Evolutionary conservation across 2,329 filamentous ascomycete species (phyloP), one percentile per base, ranked within the genome.

Genomic region (Ceratocystis cacaofunesta): DNA sequence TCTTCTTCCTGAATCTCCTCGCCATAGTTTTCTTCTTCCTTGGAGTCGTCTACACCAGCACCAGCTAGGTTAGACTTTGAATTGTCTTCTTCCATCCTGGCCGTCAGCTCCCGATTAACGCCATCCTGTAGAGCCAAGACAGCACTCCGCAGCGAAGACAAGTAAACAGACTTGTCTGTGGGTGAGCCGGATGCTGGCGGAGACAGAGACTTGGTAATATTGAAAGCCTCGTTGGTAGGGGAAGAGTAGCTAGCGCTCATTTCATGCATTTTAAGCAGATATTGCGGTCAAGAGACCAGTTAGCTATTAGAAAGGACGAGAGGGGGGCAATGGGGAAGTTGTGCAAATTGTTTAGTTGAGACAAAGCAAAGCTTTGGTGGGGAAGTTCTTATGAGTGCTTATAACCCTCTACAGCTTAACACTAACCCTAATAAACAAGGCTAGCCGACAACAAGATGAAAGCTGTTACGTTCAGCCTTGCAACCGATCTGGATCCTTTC

Each of bases 11-110:
- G 85, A 12, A 85, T 82, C 73, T 95, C 90, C 74, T 95, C 91
- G 61, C 90, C 91, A 72, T 96, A 95, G 72, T 91, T 88, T 71
- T 89, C 84, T 72, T 90, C 88, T 72, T 86, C 84, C 68, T 81
- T 80, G 10, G 74, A 78, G 67, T 86, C 83, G 67, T 84, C 80
- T 8, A 78, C 71, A 7, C 67, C 70, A 60, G 67, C 70, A 62
- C 68, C 71, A 19, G 63, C 50, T 67, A 71, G 61, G 67, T 71
- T 67, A 15, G 76, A 75, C n/a, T 48, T 63, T 8, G 52, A 28
- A 28, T 86, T 87, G 72, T 91, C 88, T 68, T 87, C 80, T 46
- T 86, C 87, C 89, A 92, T 92, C 66, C 85, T 83, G 63, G 78
- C 73, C 4, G 89, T 92, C 67, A 92, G 78, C 72, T 88, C 85